Percentiles rank a stretch among this genome's conserved stretches.
Conservation (phyloP, 2,329 filamentous ascomycete genomes). For the Colletotrichum sp. region DNA sequence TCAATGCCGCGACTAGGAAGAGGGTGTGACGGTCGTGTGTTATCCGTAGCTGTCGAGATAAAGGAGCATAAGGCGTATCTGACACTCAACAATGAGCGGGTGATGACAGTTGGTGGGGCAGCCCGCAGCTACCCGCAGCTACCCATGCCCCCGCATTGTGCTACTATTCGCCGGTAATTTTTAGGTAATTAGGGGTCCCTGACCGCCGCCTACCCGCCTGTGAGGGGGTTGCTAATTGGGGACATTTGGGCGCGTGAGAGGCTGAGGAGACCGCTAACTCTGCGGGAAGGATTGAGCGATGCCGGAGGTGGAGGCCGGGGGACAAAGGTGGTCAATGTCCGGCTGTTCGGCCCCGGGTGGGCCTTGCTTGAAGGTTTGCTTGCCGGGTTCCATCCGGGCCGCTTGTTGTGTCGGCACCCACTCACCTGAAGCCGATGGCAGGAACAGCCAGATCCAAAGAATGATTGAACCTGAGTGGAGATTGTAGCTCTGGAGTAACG, state of each 20-base stretch:
- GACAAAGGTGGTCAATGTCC: not conserved
- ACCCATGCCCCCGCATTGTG: slow-evolving; percentile 20
- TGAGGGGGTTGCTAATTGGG: not conserved
- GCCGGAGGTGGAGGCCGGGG: not conserved
- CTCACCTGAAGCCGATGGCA: not conserved
- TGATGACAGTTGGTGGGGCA: slow-evolving; percentile 1
- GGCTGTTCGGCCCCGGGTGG: not conserved
- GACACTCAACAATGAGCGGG: not conserved
- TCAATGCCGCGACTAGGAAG: not conserved
- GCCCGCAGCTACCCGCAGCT: slow-evolving; percentile 24
- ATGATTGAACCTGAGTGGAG: not conserved
- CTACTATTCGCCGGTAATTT: slow-evolving; percentile 12
- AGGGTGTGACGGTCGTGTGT: not conserved
- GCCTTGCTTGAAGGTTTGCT: not conserved
- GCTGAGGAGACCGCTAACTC: not conserved
- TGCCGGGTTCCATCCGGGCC: not conserved
- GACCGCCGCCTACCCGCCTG: not conserved
- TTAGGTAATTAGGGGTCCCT: slow-evolving; percentile 16
- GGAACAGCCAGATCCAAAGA: not conserved
- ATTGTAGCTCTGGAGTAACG: not conserved
- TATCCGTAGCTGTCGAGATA: slow-evolving; percentile 6
- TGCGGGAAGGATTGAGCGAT: not conserved
- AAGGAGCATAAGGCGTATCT: slow-evolving; percentile 18
- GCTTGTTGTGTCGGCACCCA: not conserved
- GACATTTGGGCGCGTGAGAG: not conserved